Evolutionary conservation across 179 eudicot genomes (phyloP), one percentile per base, ranked within the genome.

Genomic region (Drosera spatulata): DNA sequence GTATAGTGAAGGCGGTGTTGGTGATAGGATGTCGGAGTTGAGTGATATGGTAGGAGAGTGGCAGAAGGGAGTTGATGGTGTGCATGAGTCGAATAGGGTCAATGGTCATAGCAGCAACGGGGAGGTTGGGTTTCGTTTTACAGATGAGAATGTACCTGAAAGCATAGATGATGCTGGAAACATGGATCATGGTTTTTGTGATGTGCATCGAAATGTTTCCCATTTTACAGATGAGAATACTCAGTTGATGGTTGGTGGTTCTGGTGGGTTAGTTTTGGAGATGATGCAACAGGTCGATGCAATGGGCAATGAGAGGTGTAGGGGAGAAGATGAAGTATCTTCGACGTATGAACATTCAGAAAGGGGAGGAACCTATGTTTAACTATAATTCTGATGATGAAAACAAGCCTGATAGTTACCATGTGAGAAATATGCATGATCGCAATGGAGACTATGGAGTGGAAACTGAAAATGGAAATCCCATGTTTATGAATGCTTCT

Each of bases 311-410:
- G 83, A 71, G 74, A 70, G 76, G 66, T 75, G 77, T 47, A 78
- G 65, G 11, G 85, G 85, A 65, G 75, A 71, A 62, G 87, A 73
- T 62, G 79, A 81, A 40, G 57, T 71, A 42, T 88, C 82, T 52
- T 84, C 90, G 10, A 73, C 83, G 76, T 64, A 66, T 78, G 96
- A 81, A 56, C 90, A 82, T 61, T 93, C 95, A 5, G 99, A 93
- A 93, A 22, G 91, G 86, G 42, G 99, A 88, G 59, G 99, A 85
- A 67, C 89, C 96, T 1, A 84, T 82, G 95, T 86, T 75, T 56
- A 86, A 88, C 59, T 74, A 66, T 67, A 88, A 78, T 57, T 76
- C 85, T 14, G 84, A 80, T 72, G 86, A 77, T 66, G 95, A 77
- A 61, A 73, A 73, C 66, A 79, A 61, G 70, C 59, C 64, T 61